Percentiles rank a stretch among this genome's conserved stretches.
Evolutionary conservation across 345 rosid genomes (phyloP).

Genomic region (Gossypium raimondii): DNA sequence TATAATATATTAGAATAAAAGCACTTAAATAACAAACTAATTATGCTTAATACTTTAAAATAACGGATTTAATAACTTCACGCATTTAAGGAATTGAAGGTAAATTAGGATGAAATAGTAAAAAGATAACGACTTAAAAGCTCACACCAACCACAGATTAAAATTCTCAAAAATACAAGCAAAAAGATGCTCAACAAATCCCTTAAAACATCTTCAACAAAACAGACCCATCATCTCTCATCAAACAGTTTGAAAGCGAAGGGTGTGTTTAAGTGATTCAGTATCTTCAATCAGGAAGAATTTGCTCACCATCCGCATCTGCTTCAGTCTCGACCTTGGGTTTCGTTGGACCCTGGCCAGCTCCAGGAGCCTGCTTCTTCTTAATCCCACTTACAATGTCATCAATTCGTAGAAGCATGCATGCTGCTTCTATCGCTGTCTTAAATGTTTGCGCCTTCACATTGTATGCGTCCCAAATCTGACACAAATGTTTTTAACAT

Average conservation of each 20-base stretch:
- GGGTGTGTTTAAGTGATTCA: background rate
- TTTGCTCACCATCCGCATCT: conserved; percentile 90
- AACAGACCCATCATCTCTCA: conserved; percentile 12
- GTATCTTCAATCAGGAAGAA: conserved; percentile 61
- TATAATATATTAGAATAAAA: no score
- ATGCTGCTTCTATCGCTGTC: conserved; percentile 90
- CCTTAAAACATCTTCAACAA: background rate
- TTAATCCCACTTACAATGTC: conserved; percentile 97
- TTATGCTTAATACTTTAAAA: no score
- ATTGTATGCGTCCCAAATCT: conserved; percentile 97
- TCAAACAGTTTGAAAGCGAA: background rate
- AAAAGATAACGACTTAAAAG: no score
- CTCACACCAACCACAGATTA: background rate
- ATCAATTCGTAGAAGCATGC: conserved; percentile 90
- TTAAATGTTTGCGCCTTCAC: conserved; percentile 94
- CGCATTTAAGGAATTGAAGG: no score
- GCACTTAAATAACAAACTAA: no score
- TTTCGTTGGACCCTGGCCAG: conserved; percentile 33
- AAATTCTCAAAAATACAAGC: background rate
- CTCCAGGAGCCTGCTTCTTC: conserved; percentile 88
- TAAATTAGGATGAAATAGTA: no score
- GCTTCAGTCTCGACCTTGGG: conserved; percentile 85
- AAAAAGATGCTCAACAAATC: background rate
- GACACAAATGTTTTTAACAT: conserved; percentile 6
- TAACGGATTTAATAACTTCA: no score